A percentile compares a stretch with the other conserved stretches of the same genome.
Evolutionary conservation across 805 yeast species (phyloP).

Genomic region (Jamesozyma spencerorum): DNA sequence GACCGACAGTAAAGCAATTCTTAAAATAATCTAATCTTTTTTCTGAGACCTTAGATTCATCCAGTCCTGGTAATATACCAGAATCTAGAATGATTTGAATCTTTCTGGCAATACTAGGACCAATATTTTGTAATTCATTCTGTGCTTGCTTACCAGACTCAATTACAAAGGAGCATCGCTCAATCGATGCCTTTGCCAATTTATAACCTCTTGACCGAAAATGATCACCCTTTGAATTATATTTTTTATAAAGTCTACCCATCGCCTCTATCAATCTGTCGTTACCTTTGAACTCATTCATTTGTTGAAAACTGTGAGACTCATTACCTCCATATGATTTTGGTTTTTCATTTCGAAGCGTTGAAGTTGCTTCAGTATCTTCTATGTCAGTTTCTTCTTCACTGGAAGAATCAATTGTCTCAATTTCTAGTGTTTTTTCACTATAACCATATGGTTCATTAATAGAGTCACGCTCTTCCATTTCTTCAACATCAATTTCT

Average conservation of each 20-base stretch:
- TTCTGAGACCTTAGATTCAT: conserved; percentile 10
- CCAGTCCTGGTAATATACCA: conserved; percentile 20
- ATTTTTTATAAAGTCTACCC: conserved; percentile 15
- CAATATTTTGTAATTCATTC: conserved; percentile 16
- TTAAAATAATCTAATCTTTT: conserved; percentile 18
- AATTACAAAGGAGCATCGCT: conserved; percentile 14
- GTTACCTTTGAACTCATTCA: conserved; percentile 7
- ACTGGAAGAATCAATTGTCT: background rate
- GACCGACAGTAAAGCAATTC: conserved; percentile 25
- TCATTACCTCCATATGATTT: background rate
- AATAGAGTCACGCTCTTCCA: background rate
- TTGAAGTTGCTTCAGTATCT: background rate
- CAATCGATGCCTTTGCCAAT: conserved; percentile 20
- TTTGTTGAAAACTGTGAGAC: background rate
- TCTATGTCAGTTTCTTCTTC: background rate
- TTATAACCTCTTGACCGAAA: conserved; percentile 24
- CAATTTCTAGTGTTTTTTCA: background rate
- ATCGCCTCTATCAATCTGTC: conserved; percentile 13
- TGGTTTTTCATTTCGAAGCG: background rate
- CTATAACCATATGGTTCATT: background rate
- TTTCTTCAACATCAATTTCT: background rate
- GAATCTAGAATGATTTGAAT: conserved; percentile 20
- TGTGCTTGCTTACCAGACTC: conserved; percentile 23
- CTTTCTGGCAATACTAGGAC: conserved; percentile 26
- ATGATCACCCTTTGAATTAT: conserved; percentile 21